Evolutionary conservation across 345 rosid species (phyloP), one percentile per base, ranked within the genome.

Genomic region (Geranium rotundifolium): DNA sequence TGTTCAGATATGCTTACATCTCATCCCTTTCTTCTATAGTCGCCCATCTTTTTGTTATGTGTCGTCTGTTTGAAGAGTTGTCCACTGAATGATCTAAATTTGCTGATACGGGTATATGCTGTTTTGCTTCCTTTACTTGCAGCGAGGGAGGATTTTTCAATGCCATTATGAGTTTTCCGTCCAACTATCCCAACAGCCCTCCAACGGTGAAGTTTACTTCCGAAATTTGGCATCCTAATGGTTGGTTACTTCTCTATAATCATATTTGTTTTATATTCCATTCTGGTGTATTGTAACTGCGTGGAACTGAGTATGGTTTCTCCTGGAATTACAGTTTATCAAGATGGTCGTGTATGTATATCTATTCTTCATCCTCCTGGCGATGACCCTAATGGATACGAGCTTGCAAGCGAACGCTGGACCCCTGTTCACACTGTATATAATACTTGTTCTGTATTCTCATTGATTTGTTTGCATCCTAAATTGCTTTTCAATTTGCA

Each of bases 321-420:
- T 7, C 18, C 49, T 4, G 27, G 59, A 34, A 59, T 46, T 71
- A 37, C 74, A 85, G 97, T 88, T 64, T 90, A 83, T 67, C 67
- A 83, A 5, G 95, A 88, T 67, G 97, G 97, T 52, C 79, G 70
- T 65, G 95, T 90, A 65, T 86, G 93, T 78, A 88, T 90, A 66
- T 90, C 97, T 10, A 90, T 88, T 73, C 93, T 88, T 67, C 97
- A 90, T 73, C 91, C 93, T 49, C 93, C 93, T 56, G 95, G 95
- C 58, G 97, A 88, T n/a, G 97, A 88, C 67, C 97, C 97, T 29
- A 83, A 75, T 75, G 97, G 97, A n/a, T 90, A 90, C 41, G 97
- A 88, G 80, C 93, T 86, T 65, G 91, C 97, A 27, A 75, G 73
- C 6, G 95, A 90, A 67, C 97, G 95, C 60, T 84, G 97, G 95